Conservation (phyloP, 31 red algal species). For the Odonthalia washingtoniensis region DNA sequence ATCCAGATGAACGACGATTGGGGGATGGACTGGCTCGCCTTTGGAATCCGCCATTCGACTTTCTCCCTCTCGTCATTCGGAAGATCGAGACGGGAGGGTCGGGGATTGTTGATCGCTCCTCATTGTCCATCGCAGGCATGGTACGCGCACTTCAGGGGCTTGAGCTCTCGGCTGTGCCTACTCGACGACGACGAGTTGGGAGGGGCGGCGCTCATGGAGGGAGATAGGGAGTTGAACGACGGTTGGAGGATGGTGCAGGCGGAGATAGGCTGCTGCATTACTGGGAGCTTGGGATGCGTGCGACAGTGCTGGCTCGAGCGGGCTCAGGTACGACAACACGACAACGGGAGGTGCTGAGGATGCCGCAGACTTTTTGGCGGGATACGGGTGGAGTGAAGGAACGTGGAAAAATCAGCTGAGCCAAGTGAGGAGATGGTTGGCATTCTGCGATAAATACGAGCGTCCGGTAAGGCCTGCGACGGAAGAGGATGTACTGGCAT, state of each 20-base stretch:
- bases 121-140: conserved; percentile 33
- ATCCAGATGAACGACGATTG: not conserved
- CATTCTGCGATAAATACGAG: conserved; percentile 28
- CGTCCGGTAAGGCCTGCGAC: not conserved
- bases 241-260: conserved; percentile 1
- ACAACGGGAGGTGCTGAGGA: conserved; percentile 25
- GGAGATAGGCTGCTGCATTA: not conserved
- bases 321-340: too few species aligned
- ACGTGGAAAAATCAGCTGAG: conserved; percentile 20
- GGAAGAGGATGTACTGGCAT: conserved; percentile 35
- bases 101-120: conserved; percentile 26
- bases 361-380: not conserved
- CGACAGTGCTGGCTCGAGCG: not conserved
- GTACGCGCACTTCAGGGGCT: conserved; percentile 26
- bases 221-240: not conserved
- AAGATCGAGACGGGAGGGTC: conserved; percentile 31
- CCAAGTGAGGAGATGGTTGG: conserved; percentile 18
- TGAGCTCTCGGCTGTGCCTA: not conserved
- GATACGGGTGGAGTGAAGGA: not conserved
- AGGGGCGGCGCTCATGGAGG: not conserved
- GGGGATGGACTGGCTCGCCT: conserved; percentile 16
- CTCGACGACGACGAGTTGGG: conserved; percentile 5
- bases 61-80: conserved; percentile 18
- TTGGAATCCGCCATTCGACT: conserved; percentile 41
- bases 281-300: not conserved